Conservation (phyloP, 495 filamentous ascomycete species). For the Venustampulla echinocandica region DNA sequence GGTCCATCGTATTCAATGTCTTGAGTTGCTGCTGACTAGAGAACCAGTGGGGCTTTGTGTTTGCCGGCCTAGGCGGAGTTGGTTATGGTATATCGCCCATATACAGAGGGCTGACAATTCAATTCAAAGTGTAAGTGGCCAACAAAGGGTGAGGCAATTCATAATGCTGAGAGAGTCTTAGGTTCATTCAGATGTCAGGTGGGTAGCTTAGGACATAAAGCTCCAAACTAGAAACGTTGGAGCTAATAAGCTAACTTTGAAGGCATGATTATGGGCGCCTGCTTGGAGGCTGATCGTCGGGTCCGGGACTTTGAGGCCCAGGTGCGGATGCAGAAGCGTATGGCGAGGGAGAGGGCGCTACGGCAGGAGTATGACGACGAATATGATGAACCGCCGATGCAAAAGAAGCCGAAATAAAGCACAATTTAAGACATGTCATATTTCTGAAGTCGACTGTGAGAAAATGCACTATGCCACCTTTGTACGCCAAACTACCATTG, state of each 20-base stretch:
- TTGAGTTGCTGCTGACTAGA: constrained; percentile 2
- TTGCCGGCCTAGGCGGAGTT: constrained; percentile 45
- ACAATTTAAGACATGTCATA: neutral
- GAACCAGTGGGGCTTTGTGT: constrained; percentile 48
- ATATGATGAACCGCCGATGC: constrained; percentile 19
- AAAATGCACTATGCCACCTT: too few relatives aligned
- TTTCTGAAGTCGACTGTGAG: too few relatives aligned
- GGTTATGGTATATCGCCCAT: constrained; percentile 58
- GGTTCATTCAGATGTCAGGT: constrained; percentile 75
- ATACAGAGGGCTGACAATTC: constrained; percentile 73
- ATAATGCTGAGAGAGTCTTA: constrained; percentile 21
- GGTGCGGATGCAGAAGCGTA: constrained; percentile 54
- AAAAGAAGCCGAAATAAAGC: constrained; percentile 10
- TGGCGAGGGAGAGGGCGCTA: constrained; percentile 51
- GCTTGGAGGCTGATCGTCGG: constrained; percentile 72
- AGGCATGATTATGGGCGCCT: constrained; percentile 71
- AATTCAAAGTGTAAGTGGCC: constrained; percentile 85
- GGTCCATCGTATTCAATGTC: neutral
- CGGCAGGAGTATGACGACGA: constrained; percentile 45
- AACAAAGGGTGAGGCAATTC: too few relatives aligned
- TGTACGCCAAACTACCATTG: too few relatives aligned
- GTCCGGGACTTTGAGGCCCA: constrained; percentile 58
- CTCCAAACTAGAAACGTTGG: too few relatives aligned
- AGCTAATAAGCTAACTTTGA: neutral
- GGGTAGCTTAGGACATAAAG: neutral